A percentile compares a stretch with the other conserved stretches of the same genome.
These are phyloP conservation scores for Solanum hybrid DNA, from an alignment of 305 asterid genomes.

Conservation along the genomic window DNA sequence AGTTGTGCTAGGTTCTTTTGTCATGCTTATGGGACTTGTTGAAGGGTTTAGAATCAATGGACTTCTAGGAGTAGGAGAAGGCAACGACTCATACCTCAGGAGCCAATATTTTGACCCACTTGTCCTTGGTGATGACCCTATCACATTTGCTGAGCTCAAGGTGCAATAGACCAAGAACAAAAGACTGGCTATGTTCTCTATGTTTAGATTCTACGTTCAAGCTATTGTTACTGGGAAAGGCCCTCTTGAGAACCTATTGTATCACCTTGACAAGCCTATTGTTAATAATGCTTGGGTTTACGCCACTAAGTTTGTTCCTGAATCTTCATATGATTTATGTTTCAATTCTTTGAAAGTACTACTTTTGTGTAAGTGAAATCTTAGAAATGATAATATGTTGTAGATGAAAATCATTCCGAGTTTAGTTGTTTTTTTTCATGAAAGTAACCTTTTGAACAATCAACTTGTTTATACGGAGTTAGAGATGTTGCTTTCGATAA, in stretches of 20 bases:
- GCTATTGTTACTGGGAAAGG: neutral
- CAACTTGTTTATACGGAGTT: neutral
- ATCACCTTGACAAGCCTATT: neutral
- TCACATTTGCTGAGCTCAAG: neutral
- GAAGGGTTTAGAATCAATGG: slow-evolving; percentile 18
- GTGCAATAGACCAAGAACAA: neutral
- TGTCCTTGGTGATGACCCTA: neutral
- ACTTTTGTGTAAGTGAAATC: neutral
- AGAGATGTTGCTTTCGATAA: neutral
- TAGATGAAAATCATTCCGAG: neutral
- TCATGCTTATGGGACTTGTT: slow-evolving; percentile 37
- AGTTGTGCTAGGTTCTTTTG: slow-evolving; percentile 22
- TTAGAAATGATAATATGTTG: neutral
- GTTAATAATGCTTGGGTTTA: neutral
- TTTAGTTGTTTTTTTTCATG: neutral
- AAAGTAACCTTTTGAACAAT: neutral
- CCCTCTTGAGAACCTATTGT: neutral
- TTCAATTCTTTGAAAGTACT: neutral
- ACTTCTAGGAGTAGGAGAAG: slow-evolving; percentile 11
- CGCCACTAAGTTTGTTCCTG: neutral
- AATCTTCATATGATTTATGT: neutral
- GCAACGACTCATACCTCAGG: slow-evolving; percentile 6
- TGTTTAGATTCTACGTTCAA: neutral
- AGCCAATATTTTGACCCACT: slow-evolving; percentile 11
- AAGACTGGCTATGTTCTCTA: neutral